phyloP scores from a whole-genome alignment of 2,329 filamentous ascomycete species.

The Paradendryphiella salina region DNA sequence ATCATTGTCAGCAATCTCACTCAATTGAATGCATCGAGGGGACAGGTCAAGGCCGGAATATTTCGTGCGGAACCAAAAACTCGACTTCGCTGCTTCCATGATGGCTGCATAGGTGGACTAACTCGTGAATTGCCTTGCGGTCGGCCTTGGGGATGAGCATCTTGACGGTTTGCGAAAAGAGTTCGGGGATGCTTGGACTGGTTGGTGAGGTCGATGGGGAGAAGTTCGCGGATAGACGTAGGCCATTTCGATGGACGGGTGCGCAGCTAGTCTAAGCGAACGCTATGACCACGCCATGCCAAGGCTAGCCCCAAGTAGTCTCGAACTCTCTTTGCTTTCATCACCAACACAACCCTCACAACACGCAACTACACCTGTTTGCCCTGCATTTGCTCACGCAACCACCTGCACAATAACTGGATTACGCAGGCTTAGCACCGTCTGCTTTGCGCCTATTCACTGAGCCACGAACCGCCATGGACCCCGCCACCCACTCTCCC shows the following conservation, averaged over 20 bases:
- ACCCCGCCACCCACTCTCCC: slow-evolving; percentile 27
- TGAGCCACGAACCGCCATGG: slow-evolving; percentile 23
- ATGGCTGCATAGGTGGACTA: slow-evolving; percentile 62
- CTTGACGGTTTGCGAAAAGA: slow-evolving; percentile 48
- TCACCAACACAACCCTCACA: slow-evolving; percentile 2
- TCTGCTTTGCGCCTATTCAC: not conserved
- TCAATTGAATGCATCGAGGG: slow-evolving; percentile 16
- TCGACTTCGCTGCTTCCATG: slow-evolving; percentile 28
- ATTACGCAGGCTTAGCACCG: not conserved
- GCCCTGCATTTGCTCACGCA: not conserved
- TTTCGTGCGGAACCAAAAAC: slow-evolving; percentile 35
- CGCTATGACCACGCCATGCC: slow-evolving; percentile 14
- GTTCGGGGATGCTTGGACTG: slow-evolving; percentile 29
- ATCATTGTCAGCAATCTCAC: slow-evolving; percentile 26
- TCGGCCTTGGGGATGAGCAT: slow-evolving; percentile 99
- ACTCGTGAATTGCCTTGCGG: slow-evolving; percentile 99
- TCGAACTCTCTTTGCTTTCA: not conserved
- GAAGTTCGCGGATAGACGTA: slow-evolving; percentile 16
- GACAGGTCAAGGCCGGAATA: slow-evolving; percentile 27
- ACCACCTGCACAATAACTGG: not conserved
- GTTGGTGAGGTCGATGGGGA: slow-evolving; percentile 23
- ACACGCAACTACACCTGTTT: not conserved
- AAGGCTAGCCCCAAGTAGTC: slow-evolving; percentile 2
- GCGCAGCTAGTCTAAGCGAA: slow-evolving; percentile 20
- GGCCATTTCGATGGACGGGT: slow-evolving; percentile 20